Base-by-base conservation (phyloP, 2,329 filamentous ascomycete species). In the Fusarium liriodendri region DNA sequence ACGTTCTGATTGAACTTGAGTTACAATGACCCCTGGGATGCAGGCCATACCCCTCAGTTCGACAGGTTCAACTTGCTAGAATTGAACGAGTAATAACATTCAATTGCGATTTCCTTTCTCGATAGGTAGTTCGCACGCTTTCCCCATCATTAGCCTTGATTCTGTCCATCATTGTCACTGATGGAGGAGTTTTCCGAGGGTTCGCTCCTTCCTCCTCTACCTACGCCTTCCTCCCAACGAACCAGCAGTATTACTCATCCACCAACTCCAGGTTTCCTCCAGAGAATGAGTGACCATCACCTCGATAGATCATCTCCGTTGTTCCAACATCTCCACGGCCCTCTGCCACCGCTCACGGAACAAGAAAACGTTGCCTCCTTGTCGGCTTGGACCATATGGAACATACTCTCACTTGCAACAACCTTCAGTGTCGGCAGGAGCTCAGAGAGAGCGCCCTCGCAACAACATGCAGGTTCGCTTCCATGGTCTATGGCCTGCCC, bases 401-500 rank as follows among this genome's bases (percentile, higher is more conserved):
- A 67, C 89, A 92, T 68, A 84, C 87, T 25, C 85, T 98, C 27
- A 89, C 90, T 38, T 98, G 96, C 85, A 98, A 98, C 80, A 89
- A 90, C 32, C 86, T 95, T 38, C 93, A 91, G 70, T 98, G 96
- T 79, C 89, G 94, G 55, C 85, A 85, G 45, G 89, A 92, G 73
- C 87, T 98, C 37, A 87, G 85, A 37, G 90, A 93, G 45, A 87
- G 89, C 71, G 95, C 95, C 13, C 88, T 98, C 1, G 94, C 98
- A 37, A 98, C 95, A 6, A 97, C 94, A 16, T 98, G 95, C 89
- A 95, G 93, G 94, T 94, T 60, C 32, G 76, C 61, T 6, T 22
- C 25, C 40, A 13, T 10, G 6, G 47, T 29, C 50, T 59, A 10
- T 47, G 13, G n/a, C 20, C 14, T 9, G 9, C 2, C 6, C n/a